phyloP scores from a whole-genome alignment of 257 asterid genomes.

The Leonotis leonurus region DNA sequence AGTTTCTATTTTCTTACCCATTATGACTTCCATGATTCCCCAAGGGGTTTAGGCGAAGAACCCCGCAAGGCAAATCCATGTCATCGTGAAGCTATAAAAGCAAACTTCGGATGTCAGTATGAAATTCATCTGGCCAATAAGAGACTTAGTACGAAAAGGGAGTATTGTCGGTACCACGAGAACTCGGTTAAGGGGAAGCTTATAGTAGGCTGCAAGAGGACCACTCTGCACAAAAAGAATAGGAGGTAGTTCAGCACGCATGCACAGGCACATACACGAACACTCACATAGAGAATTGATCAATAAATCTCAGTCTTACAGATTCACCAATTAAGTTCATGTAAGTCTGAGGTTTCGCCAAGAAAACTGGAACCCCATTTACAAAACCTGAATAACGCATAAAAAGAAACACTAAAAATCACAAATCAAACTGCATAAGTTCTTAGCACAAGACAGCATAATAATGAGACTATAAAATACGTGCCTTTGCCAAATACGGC shows the following conservation, averaged over 20 bases:
- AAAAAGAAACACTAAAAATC: background rate
- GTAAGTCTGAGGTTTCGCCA: constrained; percentile 92
- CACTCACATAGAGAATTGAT: background rate
- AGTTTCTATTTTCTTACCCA: constrained; percentile 47
- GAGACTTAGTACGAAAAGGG: constrained; percentile 1
- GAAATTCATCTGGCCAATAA: constrained; percentile 1
- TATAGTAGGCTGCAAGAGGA: constrained; percentile 94
- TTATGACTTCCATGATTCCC: constrained; percentile 83
- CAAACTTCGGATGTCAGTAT: background rate
- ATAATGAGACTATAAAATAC: background rate
- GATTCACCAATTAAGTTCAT: constrained; percentile 96
- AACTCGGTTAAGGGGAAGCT: constrained; percentile 93
- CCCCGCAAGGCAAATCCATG: constrained; percentile 92
- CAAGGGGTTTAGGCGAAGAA: constrained; percentile 74
- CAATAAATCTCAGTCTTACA: constrained; percentile 32
- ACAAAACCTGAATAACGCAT: constrained; percentile 50
- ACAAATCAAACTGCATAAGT: background rate
- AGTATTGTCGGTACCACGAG: constrained; percentile 46
- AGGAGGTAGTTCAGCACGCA: constrained; percentile 7
- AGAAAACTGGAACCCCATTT: constrained; percentile 58
- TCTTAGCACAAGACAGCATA: background rate
- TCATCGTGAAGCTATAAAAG: constrained; percentile 74
- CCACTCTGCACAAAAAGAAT: constrained; percentile 49
- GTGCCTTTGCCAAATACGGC: constrained; percentile 82
- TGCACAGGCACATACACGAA: background rate